Conservation (phyloP, 2,329 filamentous ascomycete species). For the Lasiodiplodia gonubiensis region DNA sequence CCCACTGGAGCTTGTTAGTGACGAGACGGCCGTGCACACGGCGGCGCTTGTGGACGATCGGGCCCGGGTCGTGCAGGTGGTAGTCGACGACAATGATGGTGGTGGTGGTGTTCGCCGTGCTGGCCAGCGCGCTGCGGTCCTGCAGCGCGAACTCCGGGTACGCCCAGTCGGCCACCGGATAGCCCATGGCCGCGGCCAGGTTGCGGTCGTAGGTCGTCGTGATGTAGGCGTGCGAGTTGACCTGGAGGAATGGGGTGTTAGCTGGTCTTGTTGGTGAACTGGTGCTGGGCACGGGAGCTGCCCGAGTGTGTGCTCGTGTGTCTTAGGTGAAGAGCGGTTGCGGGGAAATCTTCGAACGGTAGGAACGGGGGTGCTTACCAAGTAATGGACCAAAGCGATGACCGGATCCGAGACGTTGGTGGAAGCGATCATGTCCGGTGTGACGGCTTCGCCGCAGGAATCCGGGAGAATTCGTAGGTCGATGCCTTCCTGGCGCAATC, state of each 20-base stretch:
- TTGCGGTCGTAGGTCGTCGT: neutral
- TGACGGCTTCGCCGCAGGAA: neutral
- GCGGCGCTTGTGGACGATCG: neutral
- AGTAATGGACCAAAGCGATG: conserved; percentile 9
- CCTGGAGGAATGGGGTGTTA: neutral
- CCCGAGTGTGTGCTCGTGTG: neutral
- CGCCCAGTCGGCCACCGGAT: conserved; percentile 3
- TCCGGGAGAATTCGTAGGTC: conserved; percentile 1
- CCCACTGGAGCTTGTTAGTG: neutral
- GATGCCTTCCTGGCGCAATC: conserved; percentile 10
- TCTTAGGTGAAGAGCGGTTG: neutral
- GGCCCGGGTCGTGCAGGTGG: neutral
- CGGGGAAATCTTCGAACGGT: neutral
- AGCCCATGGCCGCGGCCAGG: neutral
- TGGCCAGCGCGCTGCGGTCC: neutral
- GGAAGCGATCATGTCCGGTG: neutral
- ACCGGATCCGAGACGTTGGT: neutral
- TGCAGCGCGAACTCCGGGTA: neutral
- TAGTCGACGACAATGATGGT: neutral
- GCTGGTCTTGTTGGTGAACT: too few relatives aligned
- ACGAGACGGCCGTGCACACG: neutral
- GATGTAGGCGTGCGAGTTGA: neutral
- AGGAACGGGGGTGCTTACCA: neutral
- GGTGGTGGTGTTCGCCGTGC: neutral
- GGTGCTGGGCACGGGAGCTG: neutral